Evolutionary conservation across 139 green algal species (phyloP), one percentile per base, ranked within the genome.

Genomic region (Klebsormidium nitens): DNA sequence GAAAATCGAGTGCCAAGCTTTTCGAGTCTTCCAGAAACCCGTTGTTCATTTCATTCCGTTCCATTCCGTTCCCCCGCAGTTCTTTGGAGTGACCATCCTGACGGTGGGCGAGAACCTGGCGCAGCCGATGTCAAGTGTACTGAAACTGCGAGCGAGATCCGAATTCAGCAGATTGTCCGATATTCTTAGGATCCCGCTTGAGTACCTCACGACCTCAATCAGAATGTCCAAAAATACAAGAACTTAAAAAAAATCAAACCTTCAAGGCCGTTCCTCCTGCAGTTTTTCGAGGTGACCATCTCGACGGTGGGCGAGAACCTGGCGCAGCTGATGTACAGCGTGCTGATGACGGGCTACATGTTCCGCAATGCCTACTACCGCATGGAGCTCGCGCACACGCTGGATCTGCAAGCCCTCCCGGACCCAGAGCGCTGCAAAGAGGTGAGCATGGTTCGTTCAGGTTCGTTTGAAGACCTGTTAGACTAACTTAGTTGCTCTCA

Each of bases 51-150:
- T n/a, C n/a, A n/a, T n/a, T n/a, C n/a, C n/a, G n/a, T n/a, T n/a
- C n/a, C n/a, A n/a, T n/a, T n/a, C n/a, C n/a, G n/a, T 96, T 56
- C 91, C 91, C 2, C 83, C 86, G 2, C 11, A 91, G 59, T 92
- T 89, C 63, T 96, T 96, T 64, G 61, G 82, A 23, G 87, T 96
- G 36, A 89, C 78, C 2, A 83, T 96, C 36, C 78, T 58, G 36
- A 84, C 88, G 1, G 77, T 86, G n/a, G 87, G 81, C 0, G 89
- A 96, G 34, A 89, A 89, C 66, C 72, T 96, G 37, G 85, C 90
- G 26, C 84, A 95, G 72, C 84, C 96, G 0, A 92, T 96, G 84
- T n/a, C n/a, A n/a, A n/a, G n/a, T n/a, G n/a, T n/a, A n/a, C n/a
- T n/a, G n/a, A n/a, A n/a, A n/a, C n/a, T n/a, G n/a, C n/a, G n/a